These are phyloP conservation scores for Nidularia pulvinata DNA, from an alignment of 768 basidiomycete species.

Conservation along the genomic window DNA sequence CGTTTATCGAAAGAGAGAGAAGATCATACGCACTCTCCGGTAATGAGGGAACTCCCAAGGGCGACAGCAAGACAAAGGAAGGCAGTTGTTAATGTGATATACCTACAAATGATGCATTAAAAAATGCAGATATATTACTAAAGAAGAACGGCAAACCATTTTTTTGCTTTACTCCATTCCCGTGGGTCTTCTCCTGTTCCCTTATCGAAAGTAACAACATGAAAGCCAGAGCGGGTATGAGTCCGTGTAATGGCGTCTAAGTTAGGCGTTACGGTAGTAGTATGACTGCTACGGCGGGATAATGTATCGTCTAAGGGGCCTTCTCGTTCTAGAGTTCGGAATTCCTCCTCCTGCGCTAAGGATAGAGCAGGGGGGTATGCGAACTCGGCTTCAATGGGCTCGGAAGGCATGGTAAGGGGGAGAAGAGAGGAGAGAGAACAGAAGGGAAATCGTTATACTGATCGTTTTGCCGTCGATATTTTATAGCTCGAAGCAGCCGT, in stretches of 20 bases:
- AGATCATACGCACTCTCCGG: conserved; percentile 30
- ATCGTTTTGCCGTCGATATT: too few species aligned
- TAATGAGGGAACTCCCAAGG: conserved; percentile 35
- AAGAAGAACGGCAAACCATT: conserved; percentile 24
- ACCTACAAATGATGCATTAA: conserved; percentile 17
- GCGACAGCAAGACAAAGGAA: conserved; percentile 34
- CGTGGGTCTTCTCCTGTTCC: conserved; percentile 30
- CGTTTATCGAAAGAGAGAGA: neutral
- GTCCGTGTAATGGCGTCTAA: conserved; percentile 10
- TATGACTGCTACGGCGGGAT: neutral
- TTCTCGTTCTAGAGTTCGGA: conserved; percentile 20
- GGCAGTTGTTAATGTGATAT: conserved; percentile 30
- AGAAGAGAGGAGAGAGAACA: neutral
- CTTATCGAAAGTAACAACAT: conserved; percentile 19
- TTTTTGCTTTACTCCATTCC: conserved; percentile 26
- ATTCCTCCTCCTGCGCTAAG: conserved; percentile 21
- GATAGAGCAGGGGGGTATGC: conserved; percentile 18
- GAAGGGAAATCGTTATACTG: too few species aligned
- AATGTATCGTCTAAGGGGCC: neutral
- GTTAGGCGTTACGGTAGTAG: neutral
- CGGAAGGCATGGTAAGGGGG: conserved; percentile 19
- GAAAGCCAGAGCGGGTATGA: conserved; percentile 15
- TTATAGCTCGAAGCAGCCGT: too few species aligned
- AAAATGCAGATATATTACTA: neutral
- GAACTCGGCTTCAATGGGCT: conserved; percentile 25